Percentiles rank a stretch among this genome's conserved stretches.
These are phyloP conservation scores for Saccharomycopsis fermentans DNA, from an alignment of 805 yeast genomes.

Conservation along the genomic window DNA sequence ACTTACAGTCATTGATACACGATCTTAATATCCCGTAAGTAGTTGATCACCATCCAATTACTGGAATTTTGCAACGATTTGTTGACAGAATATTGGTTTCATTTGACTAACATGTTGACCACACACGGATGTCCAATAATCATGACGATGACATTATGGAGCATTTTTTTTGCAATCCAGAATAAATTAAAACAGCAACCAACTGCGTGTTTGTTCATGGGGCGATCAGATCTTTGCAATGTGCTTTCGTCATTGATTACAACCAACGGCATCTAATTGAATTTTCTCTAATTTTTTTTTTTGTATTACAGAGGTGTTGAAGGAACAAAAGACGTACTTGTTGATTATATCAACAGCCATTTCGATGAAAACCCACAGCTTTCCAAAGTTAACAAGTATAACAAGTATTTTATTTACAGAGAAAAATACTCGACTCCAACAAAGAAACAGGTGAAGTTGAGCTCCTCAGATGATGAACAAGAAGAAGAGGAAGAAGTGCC, in stretches of 20 bases:
- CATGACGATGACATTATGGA: not conserved
- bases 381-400: slow-evolving; percentile 20
- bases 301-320: slow-evolving; percentile 21
- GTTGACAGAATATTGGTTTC: too few relatives aligned
- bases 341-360: slow-evolving; percentile 23
- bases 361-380: slow-evolving; percentile 27
- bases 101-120: not conserved
- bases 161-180: slow-evolving; percentile 1
- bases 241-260: not conserved
- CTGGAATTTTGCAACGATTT: too few relatives aligned
- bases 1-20: slow-evolving; percentile 28
- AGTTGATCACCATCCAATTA: too few relatives aligned
- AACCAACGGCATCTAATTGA: not conserved
- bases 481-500: not conserved
- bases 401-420: slow-evolving; percentile 23
- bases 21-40: slow-evolving; percentile 27
- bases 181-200: too few relatives aligned
- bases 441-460: slow-evolving; percentile 5
- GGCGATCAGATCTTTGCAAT: too few relatives aligned
- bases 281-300: not conserved
- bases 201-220: slow-evolving; percentile 8
- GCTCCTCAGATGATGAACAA: not conserved
- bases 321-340: slow-evolving; percentile 25
- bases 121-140: not conserved
- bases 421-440: slow-evolving; percentile 20